Evolutionary conservation across 352 stramenopile species (phyloP).

Genomic region (Stramenopiles sp.): DNA sequence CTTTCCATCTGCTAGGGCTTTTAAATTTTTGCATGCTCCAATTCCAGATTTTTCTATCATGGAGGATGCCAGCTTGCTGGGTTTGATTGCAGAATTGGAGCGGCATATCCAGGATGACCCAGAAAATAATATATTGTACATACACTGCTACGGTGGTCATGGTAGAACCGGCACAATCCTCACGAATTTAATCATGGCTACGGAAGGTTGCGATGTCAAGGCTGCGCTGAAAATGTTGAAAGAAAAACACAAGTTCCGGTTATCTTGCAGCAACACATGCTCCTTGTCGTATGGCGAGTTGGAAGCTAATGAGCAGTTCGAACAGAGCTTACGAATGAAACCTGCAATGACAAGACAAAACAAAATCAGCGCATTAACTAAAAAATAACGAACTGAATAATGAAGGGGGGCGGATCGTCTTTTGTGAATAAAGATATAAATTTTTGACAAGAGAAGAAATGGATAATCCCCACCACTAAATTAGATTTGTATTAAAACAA

Average conservation of each 20-base stretch:
- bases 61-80: background rate
- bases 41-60: background rate
- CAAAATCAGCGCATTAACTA: too few relatives aligned
- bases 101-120: background rate
- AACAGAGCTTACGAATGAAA: background rate
- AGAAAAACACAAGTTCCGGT: background rate
- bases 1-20: background rate
- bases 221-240: background rate
- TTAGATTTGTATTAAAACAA: too few relatives aligned
- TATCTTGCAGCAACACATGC: background rate
- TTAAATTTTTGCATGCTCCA: background rate
- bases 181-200: background rate
- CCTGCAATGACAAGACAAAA: background rate
- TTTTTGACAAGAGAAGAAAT: too few relatives aligned
- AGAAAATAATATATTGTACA: background rate
- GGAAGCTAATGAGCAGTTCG: background rate
- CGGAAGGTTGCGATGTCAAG: background rate
- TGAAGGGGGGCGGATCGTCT: too few relatives aligned
- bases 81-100: background rate
- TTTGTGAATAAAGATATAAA: too few relatives aligned
- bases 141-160: background rate
- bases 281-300: background rate
- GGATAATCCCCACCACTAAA: too few relatives aligned
- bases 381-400: too few relatives aligned
- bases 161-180: background rate